Evolutionary conservation across 768 basidiomycete genomes (phyloP).

Genomic region (Pleurotus djamor): DNA sequence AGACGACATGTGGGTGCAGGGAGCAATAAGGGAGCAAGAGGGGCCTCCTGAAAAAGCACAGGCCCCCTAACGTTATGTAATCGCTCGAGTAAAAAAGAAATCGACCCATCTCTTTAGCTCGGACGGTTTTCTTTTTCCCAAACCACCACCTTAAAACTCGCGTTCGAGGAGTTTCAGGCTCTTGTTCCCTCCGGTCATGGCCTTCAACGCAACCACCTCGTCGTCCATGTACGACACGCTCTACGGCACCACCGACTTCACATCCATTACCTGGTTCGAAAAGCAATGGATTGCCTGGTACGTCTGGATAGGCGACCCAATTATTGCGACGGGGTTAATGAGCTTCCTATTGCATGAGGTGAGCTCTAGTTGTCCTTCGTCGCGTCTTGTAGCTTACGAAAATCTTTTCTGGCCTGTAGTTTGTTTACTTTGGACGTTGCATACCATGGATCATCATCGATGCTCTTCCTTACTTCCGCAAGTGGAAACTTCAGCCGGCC

Average conservation of each 20-base stretch:
- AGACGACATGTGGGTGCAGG: too few species aligned
- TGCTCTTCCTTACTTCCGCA: slow-evolving; percentile 86
- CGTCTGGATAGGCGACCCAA: slow-evolving; percentile 79
- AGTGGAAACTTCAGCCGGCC: slow-evolving; percentile 90
- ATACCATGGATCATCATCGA: slow-evolving; percentile 97
- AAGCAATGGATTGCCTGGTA: slow-evolving; percentile 87
- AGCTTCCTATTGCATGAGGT: slow-evolving; percentile 95
- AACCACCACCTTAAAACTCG: not conserved
- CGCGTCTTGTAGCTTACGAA: not conserved
- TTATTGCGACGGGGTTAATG: slow-evolving; percentile 91
- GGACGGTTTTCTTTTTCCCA: not conserved
- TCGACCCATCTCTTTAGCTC: not conserved
- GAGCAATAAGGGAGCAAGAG: too few species aligned
- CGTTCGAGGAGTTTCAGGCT: not conserved
- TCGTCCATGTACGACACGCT: slow-evolving; percentile 35
- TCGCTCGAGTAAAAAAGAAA: not conserved
- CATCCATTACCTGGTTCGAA: slow-evolving; percentile 69
- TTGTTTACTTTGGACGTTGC: slow-evolving; percentile 95
- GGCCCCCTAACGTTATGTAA: too few species aligned
- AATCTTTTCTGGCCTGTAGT: slow-evolving; percentile 34
- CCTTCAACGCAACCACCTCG: slow-evolving; percentile 34
- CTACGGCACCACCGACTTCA: slow-evolving; percentile 58
- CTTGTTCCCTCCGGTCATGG: slow-evolving; percentile 27
- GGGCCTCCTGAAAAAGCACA: too few species aligned
- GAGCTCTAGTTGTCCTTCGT: slow-evolving; percentile 19